A percentile compares a stretch with the other conserved stretches of the same genome.
Conservation (phyloP, 2,329 filamentous ascomycete species). For the Colletotrichum filicis region DNA sequence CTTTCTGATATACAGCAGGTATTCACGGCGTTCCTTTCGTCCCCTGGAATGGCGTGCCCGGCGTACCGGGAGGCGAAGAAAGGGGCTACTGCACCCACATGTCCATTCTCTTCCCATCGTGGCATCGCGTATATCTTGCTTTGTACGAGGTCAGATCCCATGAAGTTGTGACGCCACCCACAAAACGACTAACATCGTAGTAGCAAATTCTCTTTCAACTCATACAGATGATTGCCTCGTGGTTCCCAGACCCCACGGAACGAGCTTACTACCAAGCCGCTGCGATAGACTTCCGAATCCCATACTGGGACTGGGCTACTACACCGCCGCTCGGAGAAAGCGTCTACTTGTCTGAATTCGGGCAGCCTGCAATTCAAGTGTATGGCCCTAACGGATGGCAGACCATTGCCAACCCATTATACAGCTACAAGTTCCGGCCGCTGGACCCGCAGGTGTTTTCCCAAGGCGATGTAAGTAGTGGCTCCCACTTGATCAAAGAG, state of each 20-base stretch:
- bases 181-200: background rate
- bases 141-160: constrained; percentile 61
- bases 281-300: constrained; percentile 63
- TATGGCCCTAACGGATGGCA: constrained; percentile 67
- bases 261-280: constrained; percentile 62
- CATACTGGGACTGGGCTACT: constrained; percentile 70
- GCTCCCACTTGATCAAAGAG: background rate
- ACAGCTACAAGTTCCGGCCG: constrained; percentile 69
- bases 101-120: constrained; percentile 80
- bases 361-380: constrained; percentile 61
- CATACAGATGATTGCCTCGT: constrained; percentile 55
- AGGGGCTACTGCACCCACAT: constrained; percentile 83
- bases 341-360: constrained; percentile 57
- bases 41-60: constrained; percentile 63
- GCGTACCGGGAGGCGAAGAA: constrained; percentile 60
- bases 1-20: constrained; percentile 55
- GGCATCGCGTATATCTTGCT: constrained; percentile 85
- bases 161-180: background rate
- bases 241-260: constrained; percentile 57
- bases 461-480: constrained; percentile 66
- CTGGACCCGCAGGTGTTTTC: constrained; percentile 68
- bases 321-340: constrained; percentile 59
- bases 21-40: constrained; percentile 82
- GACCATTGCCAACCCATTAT: constrained; percentile 70
- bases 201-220: constrained; percentile 52